Base-by-base conservation (phyloP, 495 filamentous ascomycete species). In the Talaromyces nanjingensis region DNA sequence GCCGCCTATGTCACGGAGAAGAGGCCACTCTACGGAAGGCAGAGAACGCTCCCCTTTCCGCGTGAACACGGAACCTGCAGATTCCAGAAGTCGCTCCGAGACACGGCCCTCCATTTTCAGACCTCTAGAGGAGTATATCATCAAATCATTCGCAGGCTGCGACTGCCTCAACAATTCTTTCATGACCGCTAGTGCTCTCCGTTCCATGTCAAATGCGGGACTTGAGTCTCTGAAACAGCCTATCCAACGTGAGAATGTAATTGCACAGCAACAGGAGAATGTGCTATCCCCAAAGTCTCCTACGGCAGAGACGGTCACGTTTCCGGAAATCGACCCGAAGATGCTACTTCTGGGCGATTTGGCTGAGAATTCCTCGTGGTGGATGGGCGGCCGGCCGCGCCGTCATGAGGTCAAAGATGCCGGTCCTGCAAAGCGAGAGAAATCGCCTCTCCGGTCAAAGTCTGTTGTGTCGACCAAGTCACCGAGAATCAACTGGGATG, bases 281-380 rank as follows among this genome's bases (percentile, higher is more conserved):
- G 24, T 29, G 20, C 39, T 73, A 76, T 70, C 69, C 18, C 60
- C 65, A 25, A 67, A 63, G 25, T 59, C 67, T 12, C 12, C 47
- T 11, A 27, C 68, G 8, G 42, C 69, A 53, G 70, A 58, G 1
- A 63, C 75, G 33, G 65, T 71, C 9, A 68, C 68, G 7, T 65
- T 82, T 4, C 83, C 82, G 27, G 83, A 86, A 59, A 73, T 91
- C 27, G 91, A 94, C 72, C 84, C 89, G 0, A 94, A 93, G 72
- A 87, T 89, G 0, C 77, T 94, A 12, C 79, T 93, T 12, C 71
- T 92, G n/a, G 91, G 91, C 14, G 85, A 93, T 64, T 76, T 94
- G 65, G 88, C 87, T 0, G 90, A 94, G 71, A 94, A 93, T 70
- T 91, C 91, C 2, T 83, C 83, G 14, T 94, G 90, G 91, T 94